These are phyloP conservation scores for Boletus patriciae DNA, from an alignment of 768 basidiomycete species.

Conservation along the genomic window DNA sequence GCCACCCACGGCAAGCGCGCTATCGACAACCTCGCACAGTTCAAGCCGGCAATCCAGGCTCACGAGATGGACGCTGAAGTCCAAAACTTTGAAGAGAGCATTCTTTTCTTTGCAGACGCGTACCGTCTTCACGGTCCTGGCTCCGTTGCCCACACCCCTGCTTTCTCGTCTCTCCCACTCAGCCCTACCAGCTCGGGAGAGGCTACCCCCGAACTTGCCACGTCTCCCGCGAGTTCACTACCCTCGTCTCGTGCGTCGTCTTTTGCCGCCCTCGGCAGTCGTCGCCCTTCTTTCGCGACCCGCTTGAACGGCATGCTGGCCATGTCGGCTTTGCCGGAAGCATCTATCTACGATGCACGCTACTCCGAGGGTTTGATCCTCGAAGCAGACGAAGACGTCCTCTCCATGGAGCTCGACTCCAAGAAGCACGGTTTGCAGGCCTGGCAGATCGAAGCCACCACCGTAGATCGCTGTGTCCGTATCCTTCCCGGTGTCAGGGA, in stretches of 20 bases:
- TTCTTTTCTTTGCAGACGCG: constrained; percentile 67
- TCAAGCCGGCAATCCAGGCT: constrained; percentile 54
- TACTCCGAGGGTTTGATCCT: constrained; percentile 31
- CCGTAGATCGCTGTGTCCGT: constrained; percentile 60
- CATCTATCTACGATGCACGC: constrained; percentile 22
- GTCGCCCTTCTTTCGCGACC: constrained; percentile 49
- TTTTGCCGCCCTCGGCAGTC: constrained; percentile 34
- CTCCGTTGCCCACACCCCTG: constrained; percentile 30
- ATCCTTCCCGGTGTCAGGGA: constrained; percentile 69
- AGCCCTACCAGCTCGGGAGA: constrained; percentile 33
- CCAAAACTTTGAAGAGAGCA: constrained; percentile 60
- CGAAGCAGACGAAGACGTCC: constrained; percentile 38
- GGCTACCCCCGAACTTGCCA: constrained; percentile 42
- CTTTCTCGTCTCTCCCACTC: constrained; percentile 3
- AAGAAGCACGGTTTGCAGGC: constrained; percentile 42
- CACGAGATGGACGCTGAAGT: constrained; percentile 62
- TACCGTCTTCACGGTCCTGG: constrained; percentile 45
- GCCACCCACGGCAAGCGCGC: constrained; percentile 81
- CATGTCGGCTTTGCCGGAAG: constrained; percentile 37
- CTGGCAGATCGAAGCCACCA: constrained; percentile 56
- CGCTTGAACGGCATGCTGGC: constrained; percentile 42
- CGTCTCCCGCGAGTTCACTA: constrained; percentile 38
- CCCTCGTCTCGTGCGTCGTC: constrained; percentile 48
- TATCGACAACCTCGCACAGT: constrained; percentile 66
- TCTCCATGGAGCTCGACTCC: constrained; percentile 25